These are phyloP conservation scores for Micractinium sp. DNA, from an alignment of 139 green algal genomes.

Conservation along the genomic window DNA sequence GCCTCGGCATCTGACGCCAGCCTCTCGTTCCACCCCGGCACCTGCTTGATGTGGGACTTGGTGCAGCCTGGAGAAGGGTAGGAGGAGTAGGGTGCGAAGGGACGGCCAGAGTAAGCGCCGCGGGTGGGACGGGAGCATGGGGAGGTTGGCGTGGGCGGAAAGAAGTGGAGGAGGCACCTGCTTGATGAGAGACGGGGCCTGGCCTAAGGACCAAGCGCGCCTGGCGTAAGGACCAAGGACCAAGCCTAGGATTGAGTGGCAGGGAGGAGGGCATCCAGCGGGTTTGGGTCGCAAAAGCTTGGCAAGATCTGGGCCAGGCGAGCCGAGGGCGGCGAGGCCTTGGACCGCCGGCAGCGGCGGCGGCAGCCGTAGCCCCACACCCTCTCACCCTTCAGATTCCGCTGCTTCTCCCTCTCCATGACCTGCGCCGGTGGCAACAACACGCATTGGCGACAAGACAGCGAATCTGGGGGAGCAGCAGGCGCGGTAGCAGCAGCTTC, in stretches of 20 bases:
- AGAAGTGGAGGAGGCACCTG: neutral
- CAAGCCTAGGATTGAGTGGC: no score
- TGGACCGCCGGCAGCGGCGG: neutral
- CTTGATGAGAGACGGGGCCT: no score
- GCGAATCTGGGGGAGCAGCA: neutral
- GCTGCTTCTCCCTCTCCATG: constrained; percentile 38
- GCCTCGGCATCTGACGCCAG: constrained; percentile 31
- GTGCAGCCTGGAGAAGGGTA: neutral
- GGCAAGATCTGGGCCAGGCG: neutral
- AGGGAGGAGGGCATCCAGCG: no score
- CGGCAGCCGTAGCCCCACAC: neutral
- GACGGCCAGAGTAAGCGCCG: neutral
- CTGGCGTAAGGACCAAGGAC: no score
- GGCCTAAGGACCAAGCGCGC: no score
- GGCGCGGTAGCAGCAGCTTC: neutral
- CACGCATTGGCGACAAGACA: neutral
- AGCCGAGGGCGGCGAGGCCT: no score
- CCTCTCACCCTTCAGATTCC: constrained; percentile 18
- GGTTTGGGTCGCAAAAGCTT: no score
- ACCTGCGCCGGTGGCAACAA: neutral
- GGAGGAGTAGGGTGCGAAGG: neutral
- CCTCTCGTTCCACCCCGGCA: constrained; percentile 25
- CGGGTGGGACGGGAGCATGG: no score
- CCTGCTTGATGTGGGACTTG: constrained; percentile 14
- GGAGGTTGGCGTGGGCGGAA: neutral